A percentile compares a stretch with the other conserved stretches of the same genome.
Conservation (phyloP, 306 rosid genomes). For the Malus sylvestris region DNA sequence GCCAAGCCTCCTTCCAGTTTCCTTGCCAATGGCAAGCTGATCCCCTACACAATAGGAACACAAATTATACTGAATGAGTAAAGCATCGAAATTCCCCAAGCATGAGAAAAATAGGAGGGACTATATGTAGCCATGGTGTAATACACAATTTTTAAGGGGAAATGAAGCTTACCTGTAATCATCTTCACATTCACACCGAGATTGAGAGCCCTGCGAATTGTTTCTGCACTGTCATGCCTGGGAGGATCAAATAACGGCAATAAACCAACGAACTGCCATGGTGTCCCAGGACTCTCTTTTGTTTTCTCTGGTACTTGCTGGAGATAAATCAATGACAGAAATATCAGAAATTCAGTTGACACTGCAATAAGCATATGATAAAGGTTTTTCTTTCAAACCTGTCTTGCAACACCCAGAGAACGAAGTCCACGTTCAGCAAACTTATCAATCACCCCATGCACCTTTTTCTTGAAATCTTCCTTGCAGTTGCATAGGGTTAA, state of each 20-base stretch:
- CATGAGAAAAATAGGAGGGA: neutral
- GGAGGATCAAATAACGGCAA: slow-evolving; percentile 98
- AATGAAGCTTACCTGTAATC: slow-evolving; percentile 74
- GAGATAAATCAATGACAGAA: slow-evolving; percentile 12
- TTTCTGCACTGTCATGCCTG: slow-evolving; percentile 98
- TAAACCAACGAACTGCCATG: slow-evolving; percentile 91
- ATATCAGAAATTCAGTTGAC: slow-evolving; percentile 7
- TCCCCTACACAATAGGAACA: slow-evolving; percentile 50
- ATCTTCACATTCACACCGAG: slow-evolving; percentile 99
- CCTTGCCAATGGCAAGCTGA: slow-evolving; percentile 96
- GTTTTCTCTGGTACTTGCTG: slow-evolving; percentile 82
- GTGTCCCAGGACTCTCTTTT: slow-evolving; percentile 73
- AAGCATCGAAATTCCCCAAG: neutral
- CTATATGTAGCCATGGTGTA: neutral
- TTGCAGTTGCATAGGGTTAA: slow-evolving; percentile 82
- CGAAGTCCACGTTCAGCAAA: slow-evolving; percentile 98
- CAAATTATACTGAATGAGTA: slow-evolving; percentile 1
- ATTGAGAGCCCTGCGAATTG: slow-evolving; percentile 91
- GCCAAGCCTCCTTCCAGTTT: slow-evolving; percentile 97
- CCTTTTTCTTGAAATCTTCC: slow-evolving; percentile 69
- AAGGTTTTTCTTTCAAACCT: slow-evolving; percentile 43
- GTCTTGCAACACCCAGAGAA: slow-evolving; percentile 92
- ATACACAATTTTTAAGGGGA: neutral
- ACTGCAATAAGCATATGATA: neutral
- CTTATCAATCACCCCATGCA: slow-evolving; percentile 70